A percentile compares a stretch with the other conserved stretches of the same genome.
Evolutionary conservation across 176 grass and related monocot species (phyloP).

Genomic region (Ananas comosus): DNA sequence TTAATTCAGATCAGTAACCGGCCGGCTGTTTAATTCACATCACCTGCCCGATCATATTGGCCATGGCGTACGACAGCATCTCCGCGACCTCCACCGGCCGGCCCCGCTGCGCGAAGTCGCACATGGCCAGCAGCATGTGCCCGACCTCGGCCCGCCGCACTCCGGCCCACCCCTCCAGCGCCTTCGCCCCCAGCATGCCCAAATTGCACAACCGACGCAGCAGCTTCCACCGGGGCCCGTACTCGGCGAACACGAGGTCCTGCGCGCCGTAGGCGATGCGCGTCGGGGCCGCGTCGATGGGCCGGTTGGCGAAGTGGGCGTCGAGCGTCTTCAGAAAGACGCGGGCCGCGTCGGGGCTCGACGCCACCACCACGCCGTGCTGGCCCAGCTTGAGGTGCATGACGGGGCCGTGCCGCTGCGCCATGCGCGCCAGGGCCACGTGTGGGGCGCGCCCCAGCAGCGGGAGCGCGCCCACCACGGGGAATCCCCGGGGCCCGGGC

Average conservation of each 20-base stretch:
- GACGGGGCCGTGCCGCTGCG: constrained; percentile 8
- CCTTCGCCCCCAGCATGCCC: constrained; percentile 7
- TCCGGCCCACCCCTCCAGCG: neutral
- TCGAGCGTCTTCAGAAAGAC: constrained; percentile 16
- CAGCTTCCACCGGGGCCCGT: constrained; percentile 9
- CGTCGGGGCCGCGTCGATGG: neutral
- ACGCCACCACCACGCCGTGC: constrained; percentile 4
- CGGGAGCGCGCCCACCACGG: constrained; percentile 6
- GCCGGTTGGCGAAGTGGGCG: constrained; percentile 4
- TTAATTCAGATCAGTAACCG: too few species aligned
- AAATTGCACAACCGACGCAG: constrained; percentile 11
- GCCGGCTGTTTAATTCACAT: neutral
- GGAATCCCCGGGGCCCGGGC: constrained; percentile 1
- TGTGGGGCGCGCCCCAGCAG: constrained; percentile 8
- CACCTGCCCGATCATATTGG: constrained; percentile 8
- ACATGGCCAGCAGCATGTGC: neutral
- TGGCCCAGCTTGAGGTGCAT: constrained; percentile 5
- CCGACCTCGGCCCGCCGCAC: constrained; percentile 7
- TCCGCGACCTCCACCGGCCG: neutral
- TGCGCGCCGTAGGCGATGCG: constrained; percentile 1
- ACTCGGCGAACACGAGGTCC: constrained; percentile 1
- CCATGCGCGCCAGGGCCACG: neutral
- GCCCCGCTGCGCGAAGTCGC: too few species aligned
- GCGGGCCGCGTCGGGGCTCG: constrained; percentile 7
- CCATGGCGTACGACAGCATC: neutral